Percentiles rank a stretch among this genome's conserved stretches.
phyloP scores from a whole-genome alignment of 768 basidiomycete species.

The Xerocomellus amylosporus region DNA sequence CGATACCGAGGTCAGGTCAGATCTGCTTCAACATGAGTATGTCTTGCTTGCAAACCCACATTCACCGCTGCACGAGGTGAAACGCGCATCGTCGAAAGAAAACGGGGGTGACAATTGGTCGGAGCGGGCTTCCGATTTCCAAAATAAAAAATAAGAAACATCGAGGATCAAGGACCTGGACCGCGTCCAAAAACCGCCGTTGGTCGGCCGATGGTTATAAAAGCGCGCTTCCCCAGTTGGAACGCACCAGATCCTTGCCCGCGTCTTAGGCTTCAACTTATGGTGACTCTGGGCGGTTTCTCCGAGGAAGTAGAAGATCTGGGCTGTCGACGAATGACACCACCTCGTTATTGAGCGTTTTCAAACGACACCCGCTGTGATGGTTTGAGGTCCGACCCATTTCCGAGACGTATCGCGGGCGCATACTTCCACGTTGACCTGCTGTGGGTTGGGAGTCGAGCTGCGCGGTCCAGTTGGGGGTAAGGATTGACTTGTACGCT shows the following conservation, averaged over 20 bases:
- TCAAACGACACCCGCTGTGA: neutral
- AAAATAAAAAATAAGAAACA: too few species aligned
- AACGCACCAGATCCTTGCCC: neutral
- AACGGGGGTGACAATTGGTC: neutral
- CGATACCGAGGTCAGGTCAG: neutral
- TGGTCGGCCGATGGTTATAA: neutral
- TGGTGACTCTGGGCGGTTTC: neutral
- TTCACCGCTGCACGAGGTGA: neutral
- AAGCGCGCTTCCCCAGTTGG: neutral
- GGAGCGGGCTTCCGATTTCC: neutral
- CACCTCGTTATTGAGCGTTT: neutral
- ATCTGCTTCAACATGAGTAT: neutral
- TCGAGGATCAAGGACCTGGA: neutral
- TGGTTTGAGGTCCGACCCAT: constrained; percentile 4
- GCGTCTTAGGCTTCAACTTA: neutral
- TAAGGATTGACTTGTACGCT: neutral
- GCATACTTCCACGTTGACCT: neutral
- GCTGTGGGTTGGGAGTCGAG: neutral
- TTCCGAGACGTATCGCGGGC: neutral
- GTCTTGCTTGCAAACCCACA: neutral
- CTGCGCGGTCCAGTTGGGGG: neutral
- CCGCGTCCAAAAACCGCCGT: neutral
- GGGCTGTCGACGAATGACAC: neutral
- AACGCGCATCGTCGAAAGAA: neutral
- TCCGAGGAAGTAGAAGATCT: neutral